Evolutionary conservation across 371 early-diverging fungal genomes (phyloP).

Genomic region (Rhizomucor pusillus): DNA sequence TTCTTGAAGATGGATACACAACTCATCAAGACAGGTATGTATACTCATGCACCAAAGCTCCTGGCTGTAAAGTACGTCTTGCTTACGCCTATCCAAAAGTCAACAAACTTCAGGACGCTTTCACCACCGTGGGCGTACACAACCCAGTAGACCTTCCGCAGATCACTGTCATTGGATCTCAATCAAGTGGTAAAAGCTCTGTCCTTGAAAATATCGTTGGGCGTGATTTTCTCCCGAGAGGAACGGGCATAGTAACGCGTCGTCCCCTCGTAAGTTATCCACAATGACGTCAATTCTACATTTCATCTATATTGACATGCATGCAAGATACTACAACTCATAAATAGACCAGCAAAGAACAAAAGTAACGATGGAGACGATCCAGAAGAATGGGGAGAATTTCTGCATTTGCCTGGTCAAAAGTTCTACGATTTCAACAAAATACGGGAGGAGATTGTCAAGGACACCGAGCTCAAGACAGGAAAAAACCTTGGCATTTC

Average conservation of each 20-base stretch:
- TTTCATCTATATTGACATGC: slow-evolving; percentile 1
- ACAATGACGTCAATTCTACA: background rate
- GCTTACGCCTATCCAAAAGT: slow-evolving; percentile 26
- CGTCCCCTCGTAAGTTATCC: slow-evolving; percentile 76
- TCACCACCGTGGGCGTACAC: slow-evolving; percentile 93
- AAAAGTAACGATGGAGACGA: slow-evolving; percentile 46
- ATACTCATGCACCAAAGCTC: too few species aligned
- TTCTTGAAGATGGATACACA: slow-evolving; percentile 42
- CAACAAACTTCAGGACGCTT: slow-evolving; percentile 96
- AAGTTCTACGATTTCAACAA: slow-evolving; percentile 92
- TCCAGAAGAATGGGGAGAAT: slow-evolving; percentile 95
- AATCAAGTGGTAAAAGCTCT: slow-evolving; percentile 98
- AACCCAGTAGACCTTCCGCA: slow-evolving; percentile 99
- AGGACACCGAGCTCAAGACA: slow-evolving; percentile 91
- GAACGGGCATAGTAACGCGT: slow-evolving; percentile 94
- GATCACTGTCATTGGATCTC: slow-evolving; percentile 98
- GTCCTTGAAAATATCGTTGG: slow-evolving; percentile 99
- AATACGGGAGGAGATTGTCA: slow-evolving; percentile 91
- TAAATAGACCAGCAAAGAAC: slow-evolving; percentile 74
- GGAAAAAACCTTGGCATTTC: slow-evolving; percentile 91
- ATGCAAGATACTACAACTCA: slow-evolving; percentile 86
- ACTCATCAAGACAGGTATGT: slow-evolving; percentile 50
- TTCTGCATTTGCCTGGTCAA: slow-evolving; percentile 91
- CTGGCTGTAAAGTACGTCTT: too few species aligned
- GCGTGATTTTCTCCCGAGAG: slow-evolving; percentile 97